Conservation (phyloP, 768 basidiomycete species). For the Lactifluus volemus region DNA sequence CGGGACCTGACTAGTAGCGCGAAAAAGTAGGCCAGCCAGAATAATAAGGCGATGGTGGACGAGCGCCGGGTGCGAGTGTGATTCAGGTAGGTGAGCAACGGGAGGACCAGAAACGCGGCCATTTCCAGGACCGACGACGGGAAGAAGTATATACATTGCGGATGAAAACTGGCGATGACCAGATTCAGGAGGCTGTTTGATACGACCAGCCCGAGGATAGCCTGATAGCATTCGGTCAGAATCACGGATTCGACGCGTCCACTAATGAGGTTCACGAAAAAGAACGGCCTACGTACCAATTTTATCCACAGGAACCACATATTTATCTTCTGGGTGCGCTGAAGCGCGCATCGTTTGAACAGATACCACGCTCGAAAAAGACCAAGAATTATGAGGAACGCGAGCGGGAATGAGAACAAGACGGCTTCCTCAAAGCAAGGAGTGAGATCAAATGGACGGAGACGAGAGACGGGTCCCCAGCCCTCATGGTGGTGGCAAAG, state of each 20-base stretch:
- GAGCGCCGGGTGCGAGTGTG: conserved; percentile 65
- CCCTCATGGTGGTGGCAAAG: conserved; percentile 54
- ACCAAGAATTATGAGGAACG: conserved; percentile 35
- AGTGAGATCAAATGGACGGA: conserved; percentile 66
- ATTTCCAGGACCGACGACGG: conserved; percentile 52
- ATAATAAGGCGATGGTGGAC: conserved; percentile 65
- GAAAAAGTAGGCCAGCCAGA: conserved; percentile 65
- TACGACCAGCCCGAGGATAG: conserved; percentile 39
- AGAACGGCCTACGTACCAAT: conserved; percentile 40
- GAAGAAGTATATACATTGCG: conserved; percentile 35
- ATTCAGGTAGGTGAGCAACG: conserved; percentile 52
- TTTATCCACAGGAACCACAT: conserved; percentile 48
- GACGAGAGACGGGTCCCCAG: conserved; percentile 50
- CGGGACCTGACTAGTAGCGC: conserved; percentile 49
- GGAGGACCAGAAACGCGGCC: conserved; percentile 39
- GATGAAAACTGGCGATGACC: conserved; percentile 30
- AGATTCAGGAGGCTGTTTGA: conserved; percentile 38
- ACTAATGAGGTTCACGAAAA: not conserved
- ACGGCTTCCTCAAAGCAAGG: conserved; percentile 76
- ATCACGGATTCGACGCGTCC: not conserved
- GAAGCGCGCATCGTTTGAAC: conserved; percentile 23
- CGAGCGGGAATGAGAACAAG: conserved; percentile 46
- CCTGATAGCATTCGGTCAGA: conserved; percentile 29
- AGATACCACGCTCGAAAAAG: conserved; percentile 32
- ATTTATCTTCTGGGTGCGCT: conserved; percentile 38